Conservation (phyloP, 176 grass and related monocot species). For the Carex myosuroides region DNA sequence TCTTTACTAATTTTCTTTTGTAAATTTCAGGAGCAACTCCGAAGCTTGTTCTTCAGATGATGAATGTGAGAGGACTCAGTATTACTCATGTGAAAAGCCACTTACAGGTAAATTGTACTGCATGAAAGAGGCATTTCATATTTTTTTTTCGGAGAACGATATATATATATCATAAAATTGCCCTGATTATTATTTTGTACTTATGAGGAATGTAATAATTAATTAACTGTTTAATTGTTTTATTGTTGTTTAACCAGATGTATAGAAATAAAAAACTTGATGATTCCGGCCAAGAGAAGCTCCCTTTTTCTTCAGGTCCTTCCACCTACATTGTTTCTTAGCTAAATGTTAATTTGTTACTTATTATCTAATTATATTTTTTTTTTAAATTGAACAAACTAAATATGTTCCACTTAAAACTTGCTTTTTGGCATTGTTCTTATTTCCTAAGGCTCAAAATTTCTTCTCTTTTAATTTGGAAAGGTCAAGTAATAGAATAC, state of each 20-base stretch:
- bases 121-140: not conserved
- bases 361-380: not conserved
- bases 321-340: not conserved
- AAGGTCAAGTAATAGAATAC: not conserved
- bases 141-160: not conserved
- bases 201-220: not conserved
- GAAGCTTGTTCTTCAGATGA: constrained; percentile 95
- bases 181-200: not conserved
- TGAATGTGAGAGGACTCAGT: constrained; percentile 92
- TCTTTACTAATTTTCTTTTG: not conserved
- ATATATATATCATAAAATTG: not conserved
- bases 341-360: not conserved
- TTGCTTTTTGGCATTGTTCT: not conserved
- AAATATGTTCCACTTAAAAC: not conserved
- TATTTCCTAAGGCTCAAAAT: no score
- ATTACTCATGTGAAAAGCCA: constrained; percentile 99
- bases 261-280: constrained; percentile 92
- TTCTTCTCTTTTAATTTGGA: not conserved
- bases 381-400: not conserved
- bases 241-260: constrained; percentile 49
- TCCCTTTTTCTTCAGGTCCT: not conserved
- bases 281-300: constrained; percentile 53
- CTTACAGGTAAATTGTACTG: constrained; percentile 56
- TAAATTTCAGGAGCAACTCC: constrained; percentile 68
- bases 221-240: not conserved